These are phyloP conservation scores for Cephalotrichum gorgonifer DNA, from an alignment of 2,329 filamentous ascomycete species.

Conservation along the genomic window DNA sequence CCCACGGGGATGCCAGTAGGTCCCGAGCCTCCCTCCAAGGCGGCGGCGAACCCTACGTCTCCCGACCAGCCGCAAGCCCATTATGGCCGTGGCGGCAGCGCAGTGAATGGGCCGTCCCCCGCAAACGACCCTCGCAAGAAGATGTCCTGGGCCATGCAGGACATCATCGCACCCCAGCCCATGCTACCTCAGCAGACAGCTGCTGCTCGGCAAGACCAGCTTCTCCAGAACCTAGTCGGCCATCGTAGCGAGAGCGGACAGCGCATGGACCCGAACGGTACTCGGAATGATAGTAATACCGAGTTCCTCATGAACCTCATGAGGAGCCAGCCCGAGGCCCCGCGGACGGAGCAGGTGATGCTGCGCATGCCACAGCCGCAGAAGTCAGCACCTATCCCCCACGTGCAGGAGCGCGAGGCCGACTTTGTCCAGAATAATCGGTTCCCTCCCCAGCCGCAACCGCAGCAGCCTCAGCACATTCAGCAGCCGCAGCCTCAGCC, in stretches of 20 bases:
- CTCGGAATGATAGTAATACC: constrained; percentile 53
- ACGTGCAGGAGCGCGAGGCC: constrained; percentile 36
- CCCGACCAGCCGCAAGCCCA: neutral
- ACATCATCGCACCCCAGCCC: constrained; percentile 41
- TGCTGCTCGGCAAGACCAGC: constrained; percentile 42
- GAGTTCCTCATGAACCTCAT: constrained; percentile 82
- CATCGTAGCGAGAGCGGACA: constrained; percentile 40
- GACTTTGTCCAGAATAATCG: constrained; percentile 27
- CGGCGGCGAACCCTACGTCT: neutral
- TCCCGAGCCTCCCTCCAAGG: constrained; percentile 13
- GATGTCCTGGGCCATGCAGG: constrained; percentile 24
- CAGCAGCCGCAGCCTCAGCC: constrained; percentile 4
- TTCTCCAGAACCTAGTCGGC: constrained; percentile 49
- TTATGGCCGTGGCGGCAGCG: neutral
- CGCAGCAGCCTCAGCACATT: constrained; percentile 9
- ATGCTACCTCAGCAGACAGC: constrained; percentile 36
- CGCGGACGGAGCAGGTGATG: constrained; percentile 40
- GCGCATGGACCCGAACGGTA: constrained; percentile 30
- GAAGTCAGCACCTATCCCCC: constrained; percentile 34
- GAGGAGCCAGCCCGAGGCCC: constrained; percentile 40
- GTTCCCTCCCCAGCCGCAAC: constrained; percentile 12
- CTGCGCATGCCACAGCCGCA: constrained; percentile 38
- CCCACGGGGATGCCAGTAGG: constrained; percentile 8
- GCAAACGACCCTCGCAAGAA: constrained; percentile 3
- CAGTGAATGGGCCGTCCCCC: constrained; percentile 10